These are phyloP conservation scores for Pythium utonaiense DNA, from an alignment of 352 stramenopile species.

Conservation along the genomic window DNA sequence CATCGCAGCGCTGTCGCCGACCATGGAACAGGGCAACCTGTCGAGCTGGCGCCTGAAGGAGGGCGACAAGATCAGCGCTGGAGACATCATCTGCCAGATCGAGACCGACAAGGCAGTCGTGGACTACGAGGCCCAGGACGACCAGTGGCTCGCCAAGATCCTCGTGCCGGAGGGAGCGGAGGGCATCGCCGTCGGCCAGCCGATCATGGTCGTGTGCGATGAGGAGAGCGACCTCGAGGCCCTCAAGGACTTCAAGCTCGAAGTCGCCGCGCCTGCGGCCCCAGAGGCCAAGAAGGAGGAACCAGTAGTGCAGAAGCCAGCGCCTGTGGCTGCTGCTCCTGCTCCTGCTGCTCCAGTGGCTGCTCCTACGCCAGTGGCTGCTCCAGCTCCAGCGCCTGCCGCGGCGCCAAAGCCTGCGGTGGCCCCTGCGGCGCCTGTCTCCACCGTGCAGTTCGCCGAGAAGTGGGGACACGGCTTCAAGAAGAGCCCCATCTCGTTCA, in stretches of 20 bases:
- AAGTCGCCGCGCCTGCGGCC: slow-evolving; percentile 29
- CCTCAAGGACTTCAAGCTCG: slow-evolving; percentile 77
- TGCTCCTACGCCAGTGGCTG: slow-evolving; percentile 25
- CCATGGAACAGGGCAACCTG: slow-evolving; percentile 96
- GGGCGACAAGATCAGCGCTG: slow-evolving; percentile 90
- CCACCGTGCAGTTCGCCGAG: slow-evolving; percentile 40
- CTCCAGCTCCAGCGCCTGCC: slow-evolving; percentile 19
- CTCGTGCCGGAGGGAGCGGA: slow-evolving; percentile 88
- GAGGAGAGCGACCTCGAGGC: slow-evolving; percentile 70
- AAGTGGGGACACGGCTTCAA: slow-evolving; percentile 80
- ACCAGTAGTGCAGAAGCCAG: slow-evolving; percentile 40
- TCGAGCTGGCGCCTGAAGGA: slow-evolving; percentile 94
- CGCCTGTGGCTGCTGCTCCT: slow-evolving; percentile 29
- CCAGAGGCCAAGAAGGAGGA: slow-evolving; percentile 70
- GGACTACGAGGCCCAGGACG: slow-evolving; percentile 98
- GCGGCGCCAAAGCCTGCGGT: slow-evolving; percentile 8
- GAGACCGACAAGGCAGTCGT: slow-evolving; percentile 99
- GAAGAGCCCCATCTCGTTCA: slow-evolving; percentile 76
- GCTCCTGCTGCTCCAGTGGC: not conserved
- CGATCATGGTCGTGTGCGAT: slow-evolving; percentile 96
- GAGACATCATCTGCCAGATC: slow-evolving; percentile 95
- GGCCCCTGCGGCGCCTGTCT: slow-evolving; percentile 7
- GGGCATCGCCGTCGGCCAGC: slow-evolving; percentile 90
- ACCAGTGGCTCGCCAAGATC: slow-evolving; percentile 96
- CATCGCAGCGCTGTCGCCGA: slow-evolving; percentile 91